Conservation (phyloP, 2,329 filamentous ascomycete species). For the Fusarium sp. region DNA sequence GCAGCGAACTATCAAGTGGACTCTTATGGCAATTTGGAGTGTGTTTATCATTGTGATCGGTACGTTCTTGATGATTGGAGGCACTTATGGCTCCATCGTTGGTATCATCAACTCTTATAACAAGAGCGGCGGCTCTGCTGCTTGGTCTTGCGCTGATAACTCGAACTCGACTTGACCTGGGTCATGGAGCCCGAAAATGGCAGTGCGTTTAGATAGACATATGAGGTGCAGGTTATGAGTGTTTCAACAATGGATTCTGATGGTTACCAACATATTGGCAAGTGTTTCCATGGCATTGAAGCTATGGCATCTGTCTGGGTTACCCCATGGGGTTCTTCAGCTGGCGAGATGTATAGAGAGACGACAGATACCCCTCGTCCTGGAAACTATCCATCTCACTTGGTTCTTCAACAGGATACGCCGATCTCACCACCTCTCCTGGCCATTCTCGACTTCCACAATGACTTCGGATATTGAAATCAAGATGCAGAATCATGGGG, state of each 20-base stretch:
- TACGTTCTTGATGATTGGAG: slow-evolving; percentile 46
- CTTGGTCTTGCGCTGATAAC: slow-evolving; percentile 53
- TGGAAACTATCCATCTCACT: too few species aligned
- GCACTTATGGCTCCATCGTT: slow-evolving; percentile 42
- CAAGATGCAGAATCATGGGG: too few species aligned
- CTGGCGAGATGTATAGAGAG: too few species aligned
- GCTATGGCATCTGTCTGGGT: too few species aligned
- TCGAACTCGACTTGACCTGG: neutral
- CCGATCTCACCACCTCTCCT: too few species aligned
- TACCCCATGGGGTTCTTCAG: neutral
- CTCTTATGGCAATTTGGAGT: slow-evolving; percentile 23
- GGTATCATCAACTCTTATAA: slow-evolving; percentile 54
- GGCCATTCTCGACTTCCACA: too few species aligned
- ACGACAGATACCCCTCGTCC: too few species aligned
- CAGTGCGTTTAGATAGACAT: neutral
- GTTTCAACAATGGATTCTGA: too few species aligned
- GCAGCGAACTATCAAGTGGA: slow-evolving; percentile 15
- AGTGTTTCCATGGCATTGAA: too few species aligned
- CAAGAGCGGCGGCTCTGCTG: neutral
- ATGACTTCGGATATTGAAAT: too few species aligned
- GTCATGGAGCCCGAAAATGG: neutral
- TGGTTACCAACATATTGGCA: too few species aligned
- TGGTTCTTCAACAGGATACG: too few species aligned
- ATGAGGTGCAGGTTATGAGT: neutral
- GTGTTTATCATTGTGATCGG: slow-evolving; percentile 18